phyloP scores from a whole-genome alignment of 192 early-diverging fungal species.

The Dissophora ornata region DNA sequence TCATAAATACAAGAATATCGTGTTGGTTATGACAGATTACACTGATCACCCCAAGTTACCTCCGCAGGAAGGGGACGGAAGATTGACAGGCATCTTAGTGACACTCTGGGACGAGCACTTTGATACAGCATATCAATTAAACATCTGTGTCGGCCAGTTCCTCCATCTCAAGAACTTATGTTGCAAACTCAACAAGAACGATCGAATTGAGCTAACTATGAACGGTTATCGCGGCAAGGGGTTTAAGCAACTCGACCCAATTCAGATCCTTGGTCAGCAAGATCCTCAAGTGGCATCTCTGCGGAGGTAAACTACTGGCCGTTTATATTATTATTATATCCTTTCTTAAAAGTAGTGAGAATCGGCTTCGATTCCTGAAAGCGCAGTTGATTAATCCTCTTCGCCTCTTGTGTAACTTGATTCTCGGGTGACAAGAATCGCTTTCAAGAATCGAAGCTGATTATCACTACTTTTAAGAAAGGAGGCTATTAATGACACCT shows the following conservation, averaged over 20 bases:
- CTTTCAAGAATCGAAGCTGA: too few relatives aligned
- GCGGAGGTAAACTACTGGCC: constrained; percentile 4
- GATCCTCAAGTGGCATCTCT: constrained; percentile 2
- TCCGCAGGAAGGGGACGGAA: constrained; percentile 3
- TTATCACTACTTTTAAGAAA: too few relatives aligned
- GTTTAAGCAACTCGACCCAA: constrained; percentile 1
- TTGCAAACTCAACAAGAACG: constrained; percentile 10
- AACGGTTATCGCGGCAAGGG: constrained; percentile 9
- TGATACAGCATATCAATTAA: background rate
- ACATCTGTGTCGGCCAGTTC: constrained; percentile 8
- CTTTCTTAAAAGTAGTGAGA: too few relatives aligned
- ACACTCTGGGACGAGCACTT: constrained; percentile 48
- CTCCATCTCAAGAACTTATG: constrained; percentile 26
- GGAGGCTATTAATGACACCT: too few relatives aligned
- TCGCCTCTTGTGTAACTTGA: too few relatives aligned
- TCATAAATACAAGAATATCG: background rate
- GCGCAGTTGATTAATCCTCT: too few relatives aligned
- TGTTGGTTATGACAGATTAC: constrained; percentile 38
- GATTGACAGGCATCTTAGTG: constrained; percentile 13
- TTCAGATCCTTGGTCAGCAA: background rate
- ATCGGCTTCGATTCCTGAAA: too few relatives aligned
- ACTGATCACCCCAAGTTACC: constrained; percentile 30
- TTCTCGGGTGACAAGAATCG: too few relatives aligned
- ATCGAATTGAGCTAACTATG: constrained; percentile 20
- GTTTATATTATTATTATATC: too few relatives aligned